Base-by-base conservation (phyloP, 371 early-diverging fungal genomes). In the Paraphysoderma sedebokerense region DNA sequence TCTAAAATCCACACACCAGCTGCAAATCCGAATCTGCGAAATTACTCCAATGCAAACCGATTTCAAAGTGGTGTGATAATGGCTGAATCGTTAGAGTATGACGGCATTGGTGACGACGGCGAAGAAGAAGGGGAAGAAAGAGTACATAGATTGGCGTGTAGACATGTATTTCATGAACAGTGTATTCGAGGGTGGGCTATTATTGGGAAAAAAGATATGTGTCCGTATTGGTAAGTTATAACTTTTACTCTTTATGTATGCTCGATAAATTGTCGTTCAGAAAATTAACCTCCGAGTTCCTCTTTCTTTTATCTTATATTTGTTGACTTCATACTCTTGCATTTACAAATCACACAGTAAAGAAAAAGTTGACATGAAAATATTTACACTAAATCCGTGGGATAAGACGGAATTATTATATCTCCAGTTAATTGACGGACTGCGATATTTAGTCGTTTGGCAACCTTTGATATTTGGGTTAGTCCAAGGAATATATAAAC, bases 171-270 rank as follows among this genome's bases (percentile, higher is more conserved):
- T 57, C 97, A 97, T 58, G 83, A 84, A 55, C 71, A 75, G 35
- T 97, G 93, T 63, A 88, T 93, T 47, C 79, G 88, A 50, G 93
- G 92, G 33, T 92, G 92, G 92, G 80, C 80, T 44, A 67, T 92
- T 45, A 77, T 97, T 46, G 92, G 91, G 33, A 92, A 92, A 56
- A 92, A 89, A 56, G 86, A 85, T 40, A 75, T 74, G 45, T 97
- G 97, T 59, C 92, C 92, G n/a, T 91, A 85, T 57, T 92, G 92
- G 68, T 74, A 65, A 45, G 62, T 37, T 12, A 28, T 38, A n/a
- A 20, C 12, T 11, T 15, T 31, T 23, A 44, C 36, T 41, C 32
- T 45, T 12, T 22, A 20, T 30, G 34, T 38, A n/a, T 33, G 13
- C 1, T 37, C 11, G 5, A 32, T n/a, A 53, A 45, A 32, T n/a